Evolutionary conservation across 768 basidiomycete species (phyloP), one percentile per base, ranked within the genome.

Genomic region (Butyriboletus loyo): DNA sequence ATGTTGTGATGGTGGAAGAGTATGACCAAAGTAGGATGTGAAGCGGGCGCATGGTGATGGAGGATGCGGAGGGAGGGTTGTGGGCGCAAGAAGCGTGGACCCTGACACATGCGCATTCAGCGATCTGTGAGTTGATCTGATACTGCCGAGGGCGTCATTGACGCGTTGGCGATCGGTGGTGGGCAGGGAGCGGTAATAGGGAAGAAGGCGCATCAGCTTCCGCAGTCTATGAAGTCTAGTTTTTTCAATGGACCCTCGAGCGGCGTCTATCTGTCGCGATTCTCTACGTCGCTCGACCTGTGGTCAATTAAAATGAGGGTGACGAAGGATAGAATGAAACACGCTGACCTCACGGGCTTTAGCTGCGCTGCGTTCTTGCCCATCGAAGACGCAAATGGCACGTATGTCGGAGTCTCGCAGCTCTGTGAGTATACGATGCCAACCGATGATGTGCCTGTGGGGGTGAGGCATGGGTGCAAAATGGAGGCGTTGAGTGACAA

Each of bases 351-450:
- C 91, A 32, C 73, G 72, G 36, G 80, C 74, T 65, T 93, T 93
- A 11, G 91, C 90, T 15, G 65, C 45, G 63, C 71, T 83, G 22
- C 90, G 80, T 52, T 80, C 71, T 54, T 78, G 78, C 11, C 90
- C 91, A 60, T 93, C 90, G 59, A 92, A 93, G 1, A 93, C 83
- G 61, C 89, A 92, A 8, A 91, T 77, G 6, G 82, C 80, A 30
- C 73, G 71, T 3, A 92, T 79, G 14, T 73, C 73, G 27, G 75
- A 67, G 15, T 82, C 79, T 45, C 74, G 73, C 30, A 92, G 71
- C 57, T 92, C 89, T 40, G 74, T 72, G 7, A 82, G 72, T 31
- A 92, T 75, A 32, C 79, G 77, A 62, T 87, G 86, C 91, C 91
- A 93, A 19, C 88, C 85, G 4, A 89, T 70, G 21, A 92, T 76